Base-by-base conservation (phyloP, 2,329 filamentous ascomycete species). In the Colletotrichum sp. region DNA sequence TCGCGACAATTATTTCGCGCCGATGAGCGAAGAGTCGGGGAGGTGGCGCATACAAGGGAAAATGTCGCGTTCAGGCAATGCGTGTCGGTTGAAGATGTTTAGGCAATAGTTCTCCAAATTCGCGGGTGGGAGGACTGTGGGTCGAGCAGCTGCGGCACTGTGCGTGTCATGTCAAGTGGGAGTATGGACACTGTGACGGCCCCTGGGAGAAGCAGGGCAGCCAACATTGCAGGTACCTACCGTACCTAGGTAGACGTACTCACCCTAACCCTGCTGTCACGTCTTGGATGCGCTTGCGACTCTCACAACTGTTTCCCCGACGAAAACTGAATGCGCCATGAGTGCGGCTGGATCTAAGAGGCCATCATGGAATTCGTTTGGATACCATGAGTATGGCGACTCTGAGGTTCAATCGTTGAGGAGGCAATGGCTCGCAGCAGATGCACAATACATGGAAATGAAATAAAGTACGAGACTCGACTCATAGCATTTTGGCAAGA, bases 1-100 rank as follows among this genome's bases (percentile, higher is more conserved):
- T 72, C 21, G 72, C 68, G 62, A 67, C 62, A 59, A 51, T 72
- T 62, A 63, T 55, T 74, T 71, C 63, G 72, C 72, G 72, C 72
- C 69, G 72, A 72, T 72, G 69, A 74, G 72, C 69, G 72, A 74
- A 47, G 29, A 27, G 29, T 63, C 68, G 34, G 47, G 58, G 62
- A 61, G 16, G 55, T 63, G 57, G 72, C 72, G 72, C 72, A 74
- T 74, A 72, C 47, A 61, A 63, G 57, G 57, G 57, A 63, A 72
- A 67, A 67, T 66, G 68, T 74, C 69, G 69, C 68, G 72, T 72
- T 59, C 43, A 43, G 63, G 65, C 31, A n/a, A 31, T 62, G 63
- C 63, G 72, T 63, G 57, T 57, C 33, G 21, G 57, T 67, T 63
- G 72, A 67, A 62, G 69, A 47, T 74, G 69, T 74, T 74, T 74